Conservation (phyloP, 305 asterid species). For the Stenogyne calaminthoides region DNA sequence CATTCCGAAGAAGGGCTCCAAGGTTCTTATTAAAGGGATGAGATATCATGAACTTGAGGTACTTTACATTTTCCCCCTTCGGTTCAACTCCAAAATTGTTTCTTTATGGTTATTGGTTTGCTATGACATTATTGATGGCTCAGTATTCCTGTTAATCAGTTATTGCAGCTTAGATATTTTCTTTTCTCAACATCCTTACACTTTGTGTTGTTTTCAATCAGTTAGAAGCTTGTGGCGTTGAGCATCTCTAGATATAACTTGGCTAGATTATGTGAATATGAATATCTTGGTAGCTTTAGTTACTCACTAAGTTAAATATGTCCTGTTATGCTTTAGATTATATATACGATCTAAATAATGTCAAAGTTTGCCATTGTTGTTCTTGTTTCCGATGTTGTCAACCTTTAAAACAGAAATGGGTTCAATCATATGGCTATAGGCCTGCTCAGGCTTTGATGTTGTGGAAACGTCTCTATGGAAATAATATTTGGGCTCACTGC, state of each 20-base stretch:
- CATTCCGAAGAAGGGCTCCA: conserved; percentile 44
- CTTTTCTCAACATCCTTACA: not conserved
- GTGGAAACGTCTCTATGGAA: conserved; percentile 86
- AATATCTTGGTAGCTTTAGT: not conserved
- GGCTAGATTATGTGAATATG: not conserved
- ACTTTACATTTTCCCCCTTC: conserved; percentile 4
- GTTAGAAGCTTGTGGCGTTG: not conserved
- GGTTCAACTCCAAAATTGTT: not conserved
- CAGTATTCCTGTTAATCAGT: not conserved
- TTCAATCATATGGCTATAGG: conserved; percentile 75
- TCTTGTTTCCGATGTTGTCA: conserved; percentile 28
- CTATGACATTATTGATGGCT: not conserved
- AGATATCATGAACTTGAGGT: conserved; percentile 83
- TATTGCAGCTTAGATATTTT: not conserved
- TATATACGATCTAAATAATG: not conserved
- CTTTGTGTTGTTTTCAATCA: not conserved
- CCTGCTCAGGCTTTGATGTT: conserved; percentile 94
- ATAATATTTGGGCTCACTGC: conserved; percentile 76
- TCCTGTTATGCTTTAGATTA: not conserved
- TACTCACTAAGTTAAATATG: not conserved
- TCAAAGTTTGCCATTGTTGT: not conserved
- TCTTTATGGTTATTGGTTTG: not conserved
- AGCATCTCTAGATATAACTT: not conserved
- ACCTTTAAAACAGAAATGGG: conserved; percentile 74
- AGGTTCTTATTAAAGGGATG: conserved; percentile 80